These are phyloP conservation scores for Tricholoma sp. DNA, from an alignment of 768 basidiomycete species.

Conservation along the genomic window DNA sequence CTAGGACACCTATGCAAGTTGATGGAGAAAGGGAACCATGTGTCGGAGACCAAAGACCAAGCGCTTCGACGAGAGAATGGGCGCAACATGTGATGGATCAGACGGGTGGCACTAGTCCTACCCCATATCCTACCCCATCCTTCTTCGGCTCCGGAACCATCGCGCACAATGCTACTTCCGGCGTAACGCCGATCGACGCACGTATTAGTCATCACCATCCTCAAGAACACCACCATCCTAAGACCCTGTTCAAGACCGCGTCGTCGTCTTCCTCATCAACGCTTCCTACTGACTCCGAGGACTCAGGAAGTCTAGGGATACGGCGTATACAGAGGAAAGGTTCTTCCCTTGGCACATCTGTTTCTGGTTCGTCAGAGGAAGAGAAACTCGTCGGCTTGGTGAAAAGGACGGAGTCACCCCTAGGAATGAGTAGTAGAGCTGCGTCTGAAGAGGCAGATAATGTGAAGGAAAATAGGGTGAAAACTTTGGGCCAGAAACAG, in stretches of 20 bases:
- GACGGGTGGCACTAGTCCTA: conserved; percentile 11
- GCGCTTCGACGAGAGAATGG: conserved; percentile 38
- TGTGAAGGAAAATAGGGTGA: neutral
- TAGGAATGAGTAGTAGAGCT: neutral
- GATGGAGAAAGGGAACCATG: conserved; percentile 15
- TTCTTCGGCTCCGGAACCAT: neutral
- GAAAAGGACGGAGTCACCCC: conserved; percentile 1
- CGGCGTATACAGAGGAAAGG: neutral
- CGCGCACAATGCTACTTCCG: neutral
- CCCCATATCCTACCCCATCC: neutral
- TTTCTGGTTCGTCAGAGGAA: conserved; percentile 8
- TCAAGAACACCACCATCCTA: conserved; percentile 1
- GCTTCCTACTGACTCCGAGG: conserved; percentile 13
- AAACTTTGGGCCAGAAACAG: neutral
- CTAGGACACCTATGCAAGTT: conserved; percentile 20
- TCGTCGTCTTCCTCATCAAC: conserved; percentile 6
- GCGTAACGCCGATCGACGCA: neutral
- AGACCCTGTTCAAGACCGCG: neutral
- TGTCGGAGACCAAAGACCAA: conserved; percentile 10
- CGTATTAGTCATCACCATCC: neutral
- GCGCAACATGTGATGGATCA: conserved; percentile 37
- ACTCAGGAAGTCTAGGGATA: neutral
- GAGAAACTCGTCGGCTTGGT: neutral
- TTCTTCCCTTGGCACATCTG: conserved; percentile 10
- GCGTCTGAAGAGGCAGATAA: neutral